Evolutionary conservation across 768 basidiomycete genomes (phyloP), one percentile per base, ranked within the genome.

Genomic region (Kwoniella pini): DNA sequence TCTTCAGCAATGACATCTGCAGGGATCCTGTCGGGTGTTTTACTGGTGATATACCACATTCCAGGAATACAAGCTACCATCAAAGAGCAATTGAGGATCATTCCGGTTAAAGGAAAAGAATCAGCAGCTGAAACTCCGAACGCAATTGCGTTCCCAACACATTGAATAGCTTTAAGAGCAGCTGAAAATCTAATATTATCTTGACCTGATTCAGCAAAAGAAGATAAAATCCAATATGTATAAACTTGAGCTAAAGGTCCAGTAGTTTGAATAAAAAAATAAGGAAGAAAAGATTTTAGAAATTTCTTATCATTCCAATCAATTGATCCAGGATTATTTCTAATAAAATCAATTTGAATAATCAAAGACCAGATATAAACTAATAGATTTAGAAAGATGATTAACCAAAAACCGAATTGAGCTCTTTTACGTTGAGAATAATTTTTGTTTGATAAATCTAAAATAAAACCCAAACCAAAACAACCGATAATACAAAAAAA

Each of bases 161-260:
- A 42, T 42, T 42, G 40, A 19, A 42, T 42, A 10, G 12, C 11
- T 42, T 42, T 42, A 10, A 42, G 40, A 5, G 40, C 40, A 42
- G 40, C 40, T 19, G 40, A 42, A 19, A 42, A 42, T 42, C 40
- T 10, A 10, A 42, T 17, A 19, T 42, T 42, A 42, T 42, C 40
- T 19, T 42, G 40, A 19, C 40, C 40, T 19, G 40, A 42, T 42
- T 42, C 19, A 7, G 64, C 49, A 44, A 71, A 74, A 19, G 55
- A 50, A 21, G 52, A 60, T 48, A 74, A 24, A n/a, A 74, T 51
- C 68, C 68, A 71, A 65, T 74, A 74, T 39, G 67, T 39, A 26
- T 58, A 61, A 5, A 59, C 30, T 53, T 70, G 68, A n/a, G 49
- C 54, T 11, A 50, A 52, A 30, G 51, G 63, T 9, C 65, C 65